Conservation (phyloP, 495 filamentous ascomycete species). For the Jackrogersella multiformis region DNA sequence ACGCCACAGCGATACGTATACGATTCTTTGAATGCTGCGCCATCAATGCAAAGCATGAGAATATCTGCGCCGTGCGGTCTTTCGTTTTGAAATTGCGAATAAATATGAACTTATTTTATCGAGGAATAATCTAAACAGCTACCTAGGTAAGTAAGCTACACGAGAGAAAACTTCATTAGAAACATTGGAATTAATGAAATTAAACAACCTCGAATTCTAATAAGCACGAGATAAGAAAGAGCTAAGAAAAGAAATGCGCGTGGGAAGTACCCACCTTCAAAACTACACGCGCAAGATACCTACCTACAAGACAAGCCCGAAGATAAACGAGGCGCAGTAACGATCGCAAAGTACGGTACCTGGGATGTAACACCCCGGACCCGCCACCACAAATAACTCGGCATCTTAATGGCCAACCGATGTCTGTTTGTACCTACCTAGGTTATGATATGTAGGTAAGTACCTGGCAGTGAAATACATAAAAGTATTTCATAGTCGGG, state of each 20-base stretch:
- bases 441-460: conserved; percentile 1
- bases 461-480: too few species aligned
- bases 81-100: background rate
- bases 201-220: background rate
- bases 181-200: background rate
- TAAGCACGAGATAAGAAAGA: conserved; percentile 11
- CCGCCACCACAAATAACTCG: conserved; percentile 43
- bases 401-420: conserved; percentile 26
- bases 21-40: conserved; percentile 1
- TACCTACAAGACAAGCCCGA: conserved; percentile 13
- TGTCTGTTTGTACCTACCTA: conserved; percentile 2
- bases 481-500: conserved; percentile 10
- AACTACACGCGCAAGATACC: conserved; percentile 22
- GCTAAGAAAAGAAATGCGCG: background rate
- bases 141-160: too few species aligned
- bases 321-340: conserved; percentile 28
- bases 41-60: conserved; percentile 2
- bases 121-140: too few species aligned
- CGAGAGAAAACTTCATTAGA: background rate
- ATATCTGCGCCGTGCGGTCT: background rate
- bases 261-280: conserved; percentile 23
- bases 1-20: conserved; percentile 6
- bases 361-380: conserved; percentile 12
- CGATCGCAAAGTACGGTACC: conserved; percentile 15
- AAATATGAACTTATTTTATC: background rate